Conservation (phyloP, 2,329 filamentous ascomycete species). For the Pseudogymnoascus sp. region DNA sequence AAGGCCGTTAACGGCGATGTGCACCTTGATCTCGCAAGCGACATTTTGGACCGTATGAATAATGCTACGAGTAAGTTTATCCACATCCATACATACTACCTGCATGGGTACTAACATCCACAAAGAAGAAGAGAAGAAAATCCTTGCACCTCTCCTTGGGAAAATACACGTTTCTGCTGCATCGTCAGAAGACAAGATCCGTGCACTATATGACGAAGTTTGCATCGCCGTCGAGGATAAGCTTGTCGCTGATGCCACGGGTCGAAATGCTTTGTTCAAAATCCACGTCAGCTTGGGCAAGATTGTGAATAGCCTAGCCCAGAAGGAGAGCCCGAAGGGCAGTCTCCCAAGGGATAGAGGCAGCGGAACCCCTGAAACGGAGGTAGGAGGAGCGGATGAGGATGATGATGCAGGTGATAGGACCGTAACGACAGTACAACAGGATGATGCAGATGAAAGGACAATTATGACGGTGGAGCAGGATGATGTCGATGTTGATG, state of each 20-base stretch:
- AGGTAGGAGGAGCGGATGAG: slow-evolving; percentile 31
- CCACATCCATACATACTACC: neutral
- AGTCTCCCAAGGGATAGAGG: slow-evolving; percentile 24
- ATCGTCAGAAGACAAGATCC: slow-evolving; percentile 51
- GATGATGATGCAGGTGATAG: slow-evolving; percentile 35
- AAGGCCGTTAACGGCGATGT: slow-evolving; percentile 67
- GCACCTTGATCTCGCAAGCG: slow-evolving; percentile 70
- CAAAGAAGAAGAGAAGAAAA: slow-evolving; percentile 78
- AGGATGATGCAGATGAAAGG: slow-evolving; percentile 27
- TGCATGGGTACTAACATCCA: slow-evolving; percentile 26
- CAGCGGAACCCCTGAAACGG: slow-evolving; percentile 29
- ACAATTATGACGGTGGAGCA: slow-evolving; percentile 16
- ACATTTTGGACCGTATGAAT: slow-evolving; percentile 68
- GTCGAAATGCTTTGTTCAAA: slow-evolving; percentile 59
- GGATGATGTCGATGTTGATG: neutral
- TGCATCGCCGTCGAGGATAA: slow-evolving; percentile 57
- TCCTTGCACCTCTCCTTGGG: slow-evolving; percentile 66
- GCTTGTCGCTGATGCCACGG: slow-evolving; percentile 52
- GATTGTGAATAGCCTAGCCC: slow-evolving; percentile 46
- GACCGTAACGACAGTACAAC: slow-evolving; percentile 37
- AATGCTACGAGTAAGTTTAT: slow-evolving; percentile 56
- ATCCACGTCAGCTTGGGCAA: slow-evolving; percentile 61
- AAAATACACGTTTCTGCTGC: slow-evolving; percentile 74
- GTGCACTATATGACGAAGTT: slow-evolving; percentile 51
- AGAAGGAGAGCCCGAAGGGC: slow-evolving; percentile 29